Conservation (phyloP, 805 yeast species). For the Ogataea angusta region DNA sequence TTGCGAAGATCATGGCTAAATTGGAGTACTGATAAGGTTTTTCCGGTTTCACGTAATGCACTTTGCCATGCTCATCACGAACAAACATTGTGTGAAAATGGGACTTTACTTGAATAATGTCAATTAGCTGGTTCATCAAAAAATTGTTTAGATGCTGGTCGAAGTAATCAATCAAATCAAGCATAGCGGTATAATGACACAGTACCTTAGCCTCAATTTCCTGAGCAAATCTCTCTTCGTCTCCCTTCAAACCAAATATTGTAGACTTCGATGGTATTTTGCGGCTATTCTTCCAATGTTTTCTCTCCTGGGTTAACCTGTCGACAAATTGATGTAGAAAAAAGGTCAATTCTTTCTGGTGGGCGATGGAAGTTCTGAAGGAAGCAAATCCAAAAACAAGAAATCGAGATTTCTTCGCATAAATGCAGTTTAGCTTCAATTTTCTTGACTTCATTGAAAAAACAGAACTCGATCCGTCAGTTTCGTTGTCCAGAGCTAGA, state of each 20-base stretch:
- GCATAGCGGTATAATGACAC: slow-evolving; percentile 20
- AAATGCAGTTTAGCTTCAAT: slow-evolving; percentile 10
- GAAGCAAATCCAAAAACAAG: slow-evolving; percentile 16
- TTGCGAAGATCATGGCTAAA: slow-evolving; percentile 17
- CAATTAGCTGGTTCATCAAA: slow-evolving; percentile 13
- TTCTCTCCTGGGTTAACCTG: slow-evolving; percentile 9
- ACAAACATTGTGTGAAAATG: slow-evolving; percentile 13
- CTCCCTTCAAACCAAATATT: not conserved
- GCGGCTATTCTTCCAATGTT: slow-evolving; percentile 17
- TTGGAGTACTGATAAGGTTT: slow-evolving; percentile 11
- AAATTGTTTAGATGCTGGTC: slow-evolving; percentile 13
- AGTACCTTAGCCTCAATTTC: slow-evolving; percentile 6
- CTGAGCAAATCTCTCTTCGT: slow-evolving; percentile 8
- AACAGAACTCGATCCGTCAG: slow-evolving; percentile 1
- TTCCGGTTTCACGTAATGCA: slow-evolving; percentile 9
- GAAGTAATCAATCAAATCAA: slow-evolving; percentile 22
- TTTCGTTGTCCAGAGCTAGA: not conserved
- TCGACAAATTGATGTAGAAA: slow-evolving; percentile 1
- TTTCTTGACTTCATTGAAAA: slow-evolving; percentile 7
- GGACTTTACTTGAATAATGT: slow-evolving; percentile 7
- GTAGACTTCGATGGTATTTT: not conserved
- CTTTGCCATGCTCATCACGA: slow-evolving; percentile 5
- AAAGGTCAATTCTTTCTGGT: not conserved
- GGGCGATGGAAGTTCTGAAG: slow-evolving; percentile 9
- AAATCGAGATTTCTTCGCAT: slow-evolving; percentile 13